Evolutionary conservation across 768 basidiomycete genomes (phyloP), one percentile per base, ranked within the genome.

Genomic region (Lactarius trivialis): DNA sequence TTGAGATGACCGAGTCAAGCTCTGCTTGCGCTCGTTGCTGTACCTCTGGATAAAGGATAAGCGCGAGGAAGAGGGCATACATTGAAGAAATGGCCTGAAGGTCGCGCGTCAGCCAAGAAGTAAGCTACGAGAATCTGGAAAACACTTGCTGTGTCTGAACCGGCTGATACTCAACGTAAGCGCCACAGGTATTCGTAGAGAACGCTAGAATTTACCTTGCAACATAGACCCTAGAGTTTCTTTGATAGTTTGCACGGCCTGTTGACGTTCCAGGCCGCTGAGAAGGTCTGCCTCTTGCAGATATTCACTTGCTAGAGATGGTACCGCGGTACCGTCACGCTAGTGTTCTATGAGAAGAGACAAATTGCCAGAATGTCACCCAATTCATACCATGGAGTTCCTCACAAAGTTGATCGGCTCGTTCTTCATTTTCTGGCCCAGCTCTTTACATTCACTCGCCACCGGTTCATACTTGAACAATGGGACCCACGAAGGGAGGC

Each of bases 41-140:
- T 2, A 70, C 57, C 4, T 69, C 68, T 11, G 71, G 72, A 56
- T 70, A 58, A 28, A 70, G 59, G 12, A 66, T 45, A 66, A 71
- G 70, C 14, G 69, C 70, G 2, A 71, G 65, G 45, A 73, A 64
- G 52, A 73, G 69, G 4, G 73, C 66, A 6, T 52, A 34, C 7
- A 71, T 26, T 17, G 64, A 19, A 2, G 61, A 55, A 26, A 37
- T 34, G n/a, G 45, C 58, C 64, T 65, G n/a, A 11, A 9, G 21
- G 4, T 19, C 4, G 12, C 7, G 32, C 7, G 30, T 60, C 7
- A 55, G 39, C 7, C 19, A 14, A 19, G 34, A n/a, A 17, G 3
- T 7, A 14, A 24, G 21, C 12, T 1, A 7, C 17, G 17, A 9
- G n/a, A 30, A 51, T 14, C 37, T 21, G 8, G 26, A 43, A 34